Conservation (phyloP, 331 rosid genomes). For the Pyracantha coccinea region DNA sequence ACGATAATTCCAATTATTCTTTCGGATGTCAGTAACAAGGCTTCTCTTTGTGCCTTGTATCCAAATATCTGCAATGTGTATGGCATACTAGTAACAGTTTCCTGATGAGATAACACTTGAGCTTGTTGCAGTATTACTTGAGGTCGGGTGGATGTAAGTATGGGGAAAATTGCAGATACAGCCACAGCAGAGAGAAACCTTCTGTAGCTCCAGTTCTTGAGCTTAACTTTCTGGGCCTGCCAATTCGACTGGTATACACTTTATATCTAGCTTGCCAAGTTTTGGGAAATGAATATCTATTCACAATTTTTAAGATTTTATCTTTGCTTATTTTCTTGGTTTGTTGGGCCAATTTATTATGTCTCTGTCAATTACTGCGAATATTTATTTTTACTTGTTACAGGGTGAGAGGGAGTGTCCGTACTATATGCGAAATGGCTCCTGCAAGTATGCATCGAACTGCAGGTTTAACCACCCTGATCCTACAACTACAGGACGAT, state of each 20-base stretch:
- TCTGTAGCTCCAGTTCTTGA: constrained; percentile 12
- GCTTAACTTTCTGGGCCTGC: constrained; percentile 84
- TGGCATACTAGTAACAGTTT: constrained; percentile 15
- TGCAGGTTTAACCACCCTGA: constrained; percentile 98
- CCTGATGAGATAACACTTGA: constrained; percentile 12
- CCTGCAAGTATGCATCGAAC: constrained; percentile 85
- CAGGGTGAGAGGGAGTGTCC: constrained; percentile 91
- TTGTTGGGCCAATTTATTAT: neutral
- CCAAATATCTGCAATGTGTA: neutral
- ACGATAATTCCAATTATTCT: neutral
- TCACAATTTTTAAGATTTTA: neutral
- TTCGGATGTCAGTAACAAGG: neutral
- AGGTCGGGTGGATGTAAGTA: constrained; percentile 84
- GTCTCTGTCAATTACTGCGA: neutral
- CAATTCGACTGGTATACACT: constrained; percentile 66
- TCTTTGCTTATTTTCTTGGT: neutral
- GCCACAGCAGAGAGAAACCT: constrained; percentile 49
- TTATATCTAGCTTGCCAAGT: neutral
- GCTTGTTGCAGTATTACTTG: constrained; percentile 62
- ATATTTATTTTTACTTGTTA: constrained; percentile 12
- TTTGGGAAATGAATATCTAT: neutral
- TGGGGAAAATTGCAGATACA: constrained; percentile 81
- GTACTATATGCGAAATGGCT: constrained; percentile 86
- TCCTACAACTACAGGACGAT: constrained; percentile 58
- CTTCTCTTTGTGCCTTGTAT: neutral